A percentile compares a stretch with the other conserved stretches of the same genome.
Evolutionary conservation across 1,284 basidiomycete species (phyloP).

Genomic region (Trichosporon sp.): DNA sequence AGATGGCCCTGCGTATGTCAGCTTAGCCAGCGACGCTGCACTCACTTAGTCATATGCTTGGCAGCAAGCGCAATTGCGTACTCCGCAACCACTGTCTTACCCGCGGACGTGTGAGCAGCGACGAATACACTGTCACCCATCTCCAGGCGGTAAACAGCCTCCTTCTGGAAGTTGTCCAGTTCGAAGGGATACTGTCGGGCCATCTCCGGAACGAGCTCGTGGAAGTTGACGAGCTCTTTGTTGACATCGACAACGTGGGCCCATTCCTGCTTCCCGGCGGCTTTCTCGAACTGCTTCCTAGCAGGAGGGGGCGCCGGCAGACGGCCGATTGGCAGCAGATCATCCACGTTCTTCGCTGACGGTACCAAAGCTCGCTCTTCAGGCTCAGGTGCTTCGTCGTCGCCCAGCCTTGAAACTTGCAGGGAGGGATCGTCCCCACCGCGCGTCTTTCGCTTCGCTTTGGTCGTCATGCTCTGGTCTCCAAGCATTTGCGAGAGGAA

Average conservation of each 20-base stretch:
- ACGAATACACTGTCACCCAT: constrained; percentile 98
- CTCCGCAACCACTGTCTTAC: constrained; percentile 97
- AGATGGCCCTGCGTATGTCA: constrained; percentile 69
- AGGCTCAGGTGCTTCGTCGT: constrained; percentile 27
- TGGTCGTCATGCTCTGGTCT: constrained; percentile 33
- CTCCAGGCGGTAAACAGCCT: constrained; percentile 96
- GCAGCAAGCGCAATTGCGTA: constrained; percentile 95
- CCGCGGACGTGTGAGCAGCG: constrained; percentile 92
- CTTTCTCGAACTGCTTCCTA: constrained; percentile 32
- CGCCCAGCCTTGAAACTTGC: constrained; percentile 31
- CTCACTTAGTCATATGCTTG: constrained; percentile 95
- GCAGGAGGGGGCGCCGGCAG: constrained; percentile 46
- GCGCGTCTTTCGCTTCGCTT: constrained; percentile 37
- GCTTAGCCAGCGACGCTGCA: not conserved
- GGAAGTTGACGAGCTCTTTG: constrained; percentile 71
- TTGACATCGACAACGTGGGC: constrained; percentile 95
- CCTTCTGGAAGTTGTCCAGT: constrained; percentile 84
- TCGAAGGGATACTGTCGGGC: constrained; percentile 71
- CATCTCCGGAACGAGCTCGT: constrained; percentile 51
- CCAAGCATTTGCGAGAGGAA: constrained; percentile 47
- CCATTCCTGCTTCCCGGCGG: constrained; percentile 83
- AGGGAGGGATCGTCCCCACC: constrained; percentile 36
- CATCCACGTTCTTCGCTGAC: constrained; percentile 63
- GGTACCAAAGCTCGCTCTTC: constrained; percentile 6
- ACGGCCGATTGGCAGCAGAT: constrained; percentile 67